Evolutionary conservation across 192 early-diverging fungal genomes (phyloP).

Genomic region (Entomortierella chlamydospora): DNA sequence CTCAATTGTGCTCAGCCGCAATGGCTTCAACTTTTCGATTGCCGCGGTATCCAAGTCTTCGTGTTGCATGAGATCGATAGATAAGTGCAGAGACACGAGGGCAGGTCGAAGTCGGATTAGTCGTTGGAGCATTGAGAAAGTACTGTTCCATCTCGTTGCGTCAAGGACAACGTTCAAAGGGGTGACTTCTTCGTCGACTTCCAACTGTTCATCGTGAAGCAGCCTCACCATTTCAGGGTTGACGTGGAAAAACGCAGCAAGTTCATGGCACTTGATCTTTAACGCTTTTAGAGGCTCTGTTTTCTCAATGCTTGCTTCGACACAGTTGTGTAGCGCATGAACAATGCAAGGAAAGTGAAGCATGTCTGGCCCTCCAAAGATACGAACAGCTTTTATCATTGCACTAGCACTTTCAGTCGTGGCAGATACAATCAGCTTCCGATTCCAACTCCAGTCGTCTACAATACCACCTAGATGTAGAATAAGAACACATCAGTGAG

Average conservation of each 20-base stretch:
- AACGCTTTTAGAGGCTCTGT: background rate
- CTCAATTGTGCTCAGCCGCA: background rate
- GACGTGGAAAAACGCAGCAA: constrained; percentile 10
- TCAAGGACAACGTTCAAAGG: constrained; percentile 1
- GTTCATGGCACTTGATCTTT: constrained; percentile 1
- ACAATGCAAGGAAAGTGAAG: no score
- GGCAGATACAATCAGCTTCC: no score
- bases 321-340: no score
- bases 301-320: background rate
- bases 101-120: background rate
- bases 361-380: no score
- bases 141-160: constrained; percentile 28
- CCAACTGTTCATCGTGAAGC: constrained; percentile 2
- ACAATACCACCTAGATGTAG: no score
- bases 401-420: no score
- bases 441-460: no score
- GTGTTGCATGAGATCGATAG: background rate
- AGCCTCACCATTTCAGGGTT: constrained; percentile 16
- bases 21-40: background rate
- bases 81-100: background rate
- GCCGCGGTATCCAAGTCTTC: background rate
- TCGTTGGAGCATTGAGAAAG: background rate
- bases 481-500: no score
- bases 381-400: no score
- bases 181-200: background rate